Evolutionary conservation across 257 asterid genomes (phyloP), one percentile per base, ranked within the genome.

Genomic region (Capsicum pubescens): DNA sequence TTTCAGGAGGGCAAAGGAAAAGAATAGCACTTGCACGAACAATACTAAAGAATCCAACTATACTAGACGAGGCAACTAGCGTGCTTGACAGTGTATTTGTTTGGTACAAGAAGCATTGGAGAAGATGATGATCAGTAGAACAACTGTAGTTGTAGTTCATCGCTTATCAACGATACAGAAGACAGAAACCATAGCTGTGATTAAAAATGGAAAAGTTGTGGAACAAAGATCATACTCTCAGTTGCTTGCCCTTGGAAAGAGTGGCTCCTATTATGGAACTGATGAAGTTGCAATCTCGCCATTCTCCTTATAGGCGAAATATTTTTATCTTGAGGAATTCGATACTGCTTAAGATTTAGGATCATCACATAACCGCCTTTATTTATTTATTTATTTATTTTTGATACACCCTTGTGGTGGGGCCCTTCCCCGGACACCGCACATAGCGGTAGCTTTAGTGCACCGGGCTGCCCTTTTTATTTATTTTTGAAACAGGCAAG

Each of bases 1-100:
- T 93, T 9, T 93, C 97, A 0, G 97, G 97, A 80, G 97, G 97
- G 15, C 95, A 93, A 50, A 91, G 90, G 88, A 95, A 92, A 83
- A 84, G 56, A 52, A 52, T 10, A 2, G 94, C 94, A 16, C 88
- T 93, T 16, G 95, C 95, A 7, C 90, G 97, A 60, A 95, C 95
- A 0, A 90, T 93, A 14, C 89, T 93, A 26, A 93, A 92, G 87
- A 92, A 91, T 0, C 94, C 97, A 0, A 83, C 93, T 3, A 93
- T 92, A 72, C 90, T 93, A 39, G 44, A 39, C 0, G 44, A 39
- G 44, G 44, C 5, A 39, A 39, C 44, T 39, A 39, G 44, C 44
- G 44, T 39, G 44, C 87, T 92, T 0, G 95, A 92, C 21, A 90
- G 92, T 35, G 82, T 86, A 12, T 91, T 94, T 0, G 97, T 14